Evolutionary conservation across 2,329 filamentous ascomycete species (phyloP), one percentile per base, ranked within the genome.

Genomic region (Ascochyta pisi): DNA sequence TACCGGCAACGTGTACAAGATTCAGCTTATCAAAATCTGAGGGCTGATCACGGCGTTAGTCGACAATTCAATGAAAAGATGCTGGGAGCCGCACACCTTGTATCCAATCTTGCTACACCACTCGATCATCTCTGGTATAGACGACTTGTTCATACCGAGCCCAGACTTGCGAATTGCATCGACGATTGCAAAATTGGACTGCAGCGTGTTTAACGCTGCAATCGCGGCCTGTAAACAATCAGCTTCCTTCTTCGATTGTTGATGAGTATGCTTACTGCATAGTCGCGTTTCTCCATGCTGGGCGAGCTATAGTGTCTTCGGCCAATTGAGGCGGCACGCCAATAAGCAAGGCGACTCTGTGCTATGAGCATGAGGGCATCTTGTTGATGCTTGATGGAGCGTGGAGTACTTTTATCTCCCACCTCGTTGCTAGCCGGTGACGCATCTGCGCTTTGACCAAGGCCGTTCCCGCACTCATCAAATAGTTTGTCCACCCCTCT

Each of bases 1-100:
- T 97, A 12, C 94, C 94, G 1, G 94, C 91, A 41, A 98, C 87
- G 73, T 98, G 94, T 58, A 98, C 86, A 63, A 83, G 78, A 56
- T 84, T 88, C 59, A 89, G 69, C 9, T 71, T 76, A 60, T 87
- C 79, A 64, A 89, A 82, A 56, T 88, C 85, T 13, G 83, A 81
- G 16, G 86, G 85, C 85, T 89, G 27, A 4, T 38, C 8, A 6
- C 7, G 13, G 49, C 31, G 49, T 48, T 39, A 65, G 61, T 57
- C 62, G 44, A 37, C 12, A 41, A 24, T 7, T 13, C 29, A 42
- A 10, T 24, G 12, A 29, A 35, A 33, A 34, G 40, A 35, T 35
- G 15, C n/a, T 51, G 66, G 56, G 60, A 66, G 64, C 61, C 73
- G 78, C 83, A 77, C 79, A 89, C 86, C 76, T 88, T 78, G 76